Base-by-base conservation (phyloP, 2,329 filamentous ascomycete species). In the Lasiodiplodia citricola region DNA sequence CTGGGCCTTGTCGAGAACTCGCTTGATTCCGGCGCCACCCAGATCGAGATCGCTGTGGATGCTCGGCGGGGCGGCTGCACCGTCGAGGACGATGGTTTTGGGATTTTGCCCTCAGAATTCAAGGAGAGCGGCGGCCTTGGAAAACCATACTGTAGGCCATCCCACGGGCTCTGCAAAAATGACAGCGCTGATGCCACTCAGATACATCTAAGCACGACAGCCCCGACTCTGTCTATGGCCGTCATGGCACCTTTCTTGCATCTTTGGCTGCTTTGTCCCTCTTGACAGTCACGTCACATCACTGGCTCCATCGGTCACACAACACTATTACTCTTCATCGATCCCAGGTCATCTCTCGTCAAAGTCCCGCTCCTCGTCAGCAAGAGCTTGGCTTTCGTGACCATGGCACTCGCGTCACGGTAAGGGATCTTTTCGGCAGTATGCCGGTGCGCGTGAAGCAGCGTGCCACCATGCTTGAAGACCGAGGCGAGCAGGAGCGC, bases 391-490 rank as follows among this genome's bases (percentile, higher is more conserved):
- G 84, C 10, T 81, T 80, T 44, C 86, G 85, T 68, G 78, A 82
- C 23, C 88, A 92, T 80, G 95, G 95, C 4, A 97, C 94, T 0
- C 87, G 88, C 35, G 89, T 95, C 2, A 86, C 86, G 0, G 91
- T 97, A 6, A 88, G 90, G 68, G 90, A 97, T 77, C 83, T 97
- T 0, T 98, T 97, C 79, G 94, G 94, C 0, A 91, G 90, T 69
- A 92, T 97, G 88, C 94, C 95, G 0, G 95, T 97, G 14, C 89
- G 95, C 16, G 90, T 96, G 31, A 97, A 96, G 76, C 92, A 94
- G 73, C 87, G 94, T 71, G 87, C 87, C 0, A 73, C 88, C 3
- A 80, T 71, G 77, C 84, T 50, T 82, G 88, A 74, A 84, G 83
- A 72, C 72, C 84, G 69, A 13, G 75, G 83, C 28, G 82, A 90